phyloP scores from a whole-genome alignment of 805 yeast genomes.

The Spathaspora passalidarum region DNA sequence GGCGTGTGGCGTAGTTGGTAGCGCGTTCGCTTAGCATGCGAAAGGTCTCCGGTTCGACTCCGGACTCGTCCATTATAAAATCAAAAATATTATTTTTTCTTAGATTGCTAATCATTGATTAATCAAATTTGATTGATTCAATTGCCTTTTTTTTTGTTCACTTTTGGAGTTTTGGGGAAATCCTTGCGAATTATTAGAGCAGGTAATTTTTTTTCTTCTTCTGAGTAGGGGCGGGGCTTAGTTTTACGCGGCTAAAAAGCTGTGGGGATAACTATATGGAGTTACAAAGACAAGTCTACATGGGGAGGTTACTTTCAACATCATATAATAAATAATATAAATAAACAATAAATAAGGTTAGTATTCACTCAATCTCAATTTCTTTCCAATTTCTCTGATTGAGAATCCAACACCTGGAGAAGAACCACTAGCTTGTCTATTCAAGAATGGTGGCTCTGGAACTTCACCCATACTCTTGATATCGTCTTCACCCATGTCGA shows the following conservation, averaged over 20 bases:
- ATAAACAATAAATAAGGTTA: conserved; percentile 18
- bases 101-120: no score
- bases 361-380: conserved; percentile 61
- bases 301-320: no score
- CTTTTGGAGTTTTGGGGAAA: no score
- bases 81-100: not conserved
- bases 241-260: no score
- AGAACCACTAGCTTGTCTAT: conserved; percentile 27
- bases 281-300: no score
- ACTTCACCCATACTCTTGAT: conserved; percentile 54
- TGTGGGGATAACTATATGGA: no score
- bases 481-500: conserved; percentile 54
- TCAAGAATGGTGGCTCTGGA: conserved; percentile 51
- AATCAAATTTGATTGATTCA: no score
- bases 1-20: conserved; percentile 52
- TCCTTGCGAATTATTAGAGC: no score
- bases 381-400: conserved; percentile 59
- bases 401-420: conserved; percentile 24
- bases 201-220: no score
- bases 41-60: conserved; percentile 48
- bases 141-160: no score
- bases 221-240: no score
- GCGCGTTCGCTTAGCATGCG: conserved; percentile 50
- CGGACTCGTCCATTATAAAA: conserved; percentile 38
- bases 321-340: conserved; percentile 9